Evolutionary conservation across 2,329 filamentous ascomycete genomes (phyloP), one percentile per base, ranked within the genome.

Genomic region (Aaosphaeria arxii): DNA sequence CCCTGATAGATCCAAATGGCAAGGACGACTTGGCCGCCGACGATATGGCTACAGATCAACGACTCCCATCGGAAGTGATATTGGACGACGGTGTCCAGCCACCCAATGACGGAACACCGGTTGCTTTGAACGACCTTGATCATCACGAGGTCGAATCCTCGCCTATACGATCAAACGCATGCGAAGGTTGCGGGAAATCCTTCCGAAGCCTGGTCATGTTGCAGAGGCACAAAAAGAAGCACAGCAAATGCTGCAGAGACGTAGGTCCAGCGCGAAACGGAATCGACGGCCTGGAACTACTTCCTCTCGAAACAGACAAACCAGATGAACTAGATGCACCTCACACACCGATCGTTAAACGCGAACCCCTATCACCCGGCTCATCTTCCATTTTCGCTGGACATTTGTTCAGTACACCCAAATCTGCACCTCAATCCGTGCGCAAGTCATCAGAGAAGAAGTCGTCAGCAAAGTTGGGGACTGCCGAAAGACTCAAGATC

Each of bases 291-390:
- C 31, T 43, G 11, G 39, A 42, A 6, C 7, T 47, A 24, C 11
- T 47, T 29, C 7, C 47, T 50, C 30, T 42, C 39, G 29, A 17
- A 11, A 32, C 43, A 7, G 31, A 30, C 4, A 24, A 24, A 24
- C 17, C 17, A 24, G 38, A 30, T 9, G 40, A 50, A 29, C 35
- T 40, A 11, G 28, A 45, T 4, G n/a, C 40, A 6, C 38, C 30
- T 29, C 40, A 36, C 40, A 52, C 45, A 1, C 43, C 39, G 6
- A 4, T 11, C 32, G 61, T 64, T 36, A 63, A 63, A 42, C 58
- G 52, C 42, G 62, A 69, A 44, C 46, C 54, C 32, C 45, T 43
- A 28, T 57, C 55, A 3, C 54, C 57, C 0, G 52, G 51, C 11
- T 50, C 56, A 7, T 44, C 42, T 24, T 43, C 58, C 31, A 53